Conservation (phyloP, 2,329 filamentous ascomycete species). For the Geosmithia putterillii region DNA sequence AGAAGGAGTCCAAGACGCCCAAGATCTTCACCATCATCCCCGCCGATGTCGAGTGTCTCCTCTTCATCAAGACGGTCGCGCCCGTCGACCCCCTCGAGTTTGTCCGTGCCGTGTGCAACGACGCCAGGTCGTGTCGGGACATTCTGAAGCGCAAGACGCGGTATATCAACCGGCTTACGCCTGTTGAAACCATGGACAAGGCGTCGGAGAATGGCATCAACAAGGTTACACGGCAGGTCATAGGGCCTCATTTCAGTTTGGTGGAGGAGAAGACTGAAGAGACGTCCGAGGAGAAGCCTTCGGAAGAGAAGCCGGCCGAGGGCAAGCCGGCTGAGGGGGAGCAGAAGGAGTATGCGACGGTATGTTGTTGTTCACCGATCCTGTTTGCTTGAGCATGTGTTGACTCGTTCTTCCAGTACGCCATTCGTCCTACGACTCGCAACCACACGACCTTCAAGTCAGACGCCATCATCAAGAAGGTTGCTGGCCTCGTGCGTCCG, state of each 20-base stretch:
- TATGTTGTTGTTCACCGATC: neutral
- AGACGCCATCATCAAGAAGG: slow-evolving; percentile 55
- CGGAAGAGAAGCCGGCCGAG: no score
- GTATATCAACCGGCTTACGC: slow-evolving; percentile 47
- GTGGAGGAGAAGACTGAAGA: slow-evolving; percentile 1
- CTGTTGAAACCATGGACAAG: slow-evolving; percentile 41
- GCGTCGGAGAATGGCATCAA: slow-evolving; percentile 58
- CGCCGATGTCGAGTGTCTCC: slow-evolving; percentile 47
- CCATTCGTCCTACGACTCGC: slow-evolving; percentile 68
- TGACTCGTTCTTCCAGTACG: slow-evolving; percentile 45
- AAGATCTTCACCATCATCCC: slow-evolving; percentile 39
- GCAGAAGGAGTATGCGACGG: no score
- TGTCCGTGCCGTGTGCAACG: slow-evolving; percentile 40
- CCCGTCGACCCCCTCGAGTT: slow-evolving; percentile 45
- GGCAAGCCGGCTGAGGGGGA: no score
- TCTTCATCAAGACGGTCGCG: slow-evolving; percentile 45
- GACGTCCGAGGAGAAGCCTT: no score
- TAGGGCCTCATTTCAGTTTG: neutral
- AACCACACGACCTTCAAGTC: slow-evolving; percentile 60
- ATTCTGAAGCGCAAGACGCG: slow-evolving; percentile 32
- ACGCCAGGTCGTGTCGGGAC: slow-evolving; percentile 31
- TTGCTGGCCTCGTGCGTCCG: slow-evolving; percentile 52
- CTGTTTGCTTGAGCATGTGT: neutral
- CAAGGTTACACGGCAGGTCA: slow-evolving; percentile 48
- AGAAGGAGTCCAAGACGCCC: slow-evolving; percentile 26